phyloP scores from a whole-genome alignment of 805 yeast genomes.

The Nakazawaea ernobii region DNA sequence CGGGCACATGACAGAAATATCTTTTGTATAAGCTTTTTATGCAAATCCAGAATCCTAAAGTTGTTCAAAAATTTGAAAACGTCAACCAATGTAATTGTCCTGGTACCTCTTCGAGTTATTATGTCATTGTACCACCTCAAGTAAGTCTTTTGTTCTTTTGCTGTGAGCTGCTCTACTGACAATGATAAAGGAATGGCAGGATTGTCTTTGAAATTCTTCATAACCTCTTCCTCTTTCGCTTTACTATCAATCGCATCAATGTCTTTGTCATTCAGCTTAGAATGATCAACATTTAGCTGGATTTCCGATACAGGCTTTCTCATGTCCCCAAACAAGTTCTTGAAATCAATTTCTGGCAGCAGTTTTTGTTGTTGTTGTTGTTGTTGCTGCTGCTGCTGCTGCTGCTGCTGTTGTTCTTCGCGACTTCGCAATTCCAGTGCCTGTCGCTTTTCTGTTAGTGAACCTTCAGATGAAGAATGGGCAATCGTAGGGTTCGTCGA shows the following conservation, averaged over 20 bases:
- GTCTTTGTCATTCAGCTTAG: background rate
- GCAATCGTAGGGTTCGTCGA: conserved; percentile 18
- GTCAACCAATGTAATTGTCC: conserved; percentile 66
- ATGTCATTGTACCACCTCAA: conserved; percentile 92
- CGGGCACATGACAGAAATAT: conserved; percentile 47
- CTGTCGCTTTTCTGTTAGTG: background rate
- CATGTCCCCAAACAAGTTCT: conserved; percentile 3
- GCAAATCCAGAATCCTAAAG: conserved; percentile 53
- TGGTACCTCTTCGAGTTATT: conserved; percentile 60
- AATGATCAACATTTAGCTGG: background rate
- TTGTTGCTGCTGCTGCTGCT: background rate
- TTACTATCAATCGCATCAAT: background rate
- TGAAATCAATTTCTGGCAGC: conserved; percentile 8
- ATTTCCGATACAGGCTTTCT: background rate
- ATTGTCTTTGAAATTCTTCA: conserved; percentile 24
- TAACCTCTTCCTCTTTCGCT: background rate
- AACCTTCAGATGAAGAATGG: background rate
- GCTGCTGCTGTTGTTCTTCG: background rate
- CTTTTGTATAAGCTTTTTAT: conserved; percentile 43
- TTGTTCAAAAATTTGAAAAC: conserved; percentile 75
- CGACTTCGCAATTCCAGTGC: conserved; percentile 1
- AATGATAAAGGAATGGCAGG: conserved; percentile 54
- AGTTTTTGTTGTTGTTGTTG: background rate
- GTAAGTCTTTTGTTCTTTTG: conserved; percentile 78
- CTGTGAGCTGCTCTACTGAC: conserved; percentile 62